A percentile compares a stretch with the other conserved stretches of the same genome.
Conservation (phyloP, 2,329 filamentous ascomycete genomes). For the Nannizzia gypsea region DNA sequence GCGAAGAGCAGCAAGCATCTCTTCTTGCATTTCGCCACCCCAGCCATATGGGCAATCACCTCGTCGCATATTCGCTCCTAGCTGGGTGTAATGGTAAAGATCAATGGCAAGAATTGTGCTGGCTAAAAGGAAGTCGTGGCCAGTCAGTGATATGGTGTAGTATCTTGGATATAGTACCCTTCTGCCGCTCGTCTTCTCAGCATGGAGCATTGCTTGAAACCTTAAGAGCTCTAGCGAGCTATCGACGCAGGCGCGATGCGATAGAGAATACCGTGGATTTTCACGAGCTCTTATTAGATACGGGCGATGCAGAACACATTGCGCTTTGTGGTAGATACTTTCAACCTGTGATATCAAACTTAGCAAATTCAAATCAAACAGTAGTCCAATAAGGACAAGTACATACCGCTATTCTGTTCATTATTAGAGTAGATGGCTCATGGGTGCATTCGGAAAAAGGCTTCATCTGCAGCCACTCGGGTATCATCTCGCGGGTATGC, state of each 20-base stretch:
- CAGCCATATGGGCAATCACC: conserved; percentile 37
- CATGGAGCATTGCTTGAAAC: conserved; percentile 63
- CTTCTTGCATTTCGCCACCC: conserved; percentile 43
- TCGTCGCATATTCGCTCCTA: conserved; percentile 23
- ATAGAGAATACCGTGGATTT: conserved; percentile 72
- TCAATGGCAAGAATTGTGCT: conserved; percentile 77
- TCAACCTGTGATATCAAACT: conserved; percentile 42
- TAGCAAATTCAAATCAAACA: not conserved
- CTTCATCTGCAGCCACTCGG: conserved; percentile 66
- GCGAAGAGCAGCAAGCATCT: conserved; percentile 67
- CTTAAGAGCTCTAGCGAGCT: conserved; percentile 70
- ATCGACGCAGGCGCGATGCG: conserved; percentile 71
- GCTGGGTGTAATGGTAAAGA: conserved; percentile 50
- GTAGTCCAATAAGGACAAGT: not conserved
- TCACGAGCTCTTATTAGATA: conserved; percentile 68
- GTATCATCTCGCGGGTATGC: conserved; percentile 52
- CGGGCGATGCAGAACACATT: conserved; percentile 79
- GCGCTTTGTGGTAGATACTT: conserved; percentile 74
- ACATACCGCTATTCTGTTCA: conserved; percentile 61
- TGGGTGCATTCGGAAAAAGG: conserved; percentile 60
- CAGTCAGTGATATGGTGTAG: conserved; percentile 67
- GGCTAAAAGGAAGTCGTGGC: conserved; percentile 74
- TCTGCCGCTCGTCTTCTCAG: conserved; percentile 60
- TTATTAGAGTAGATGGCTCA: conserved; percentile 57
- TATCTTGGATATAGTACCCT: conserved; percentile 62